phyloP scores from a whole-genome alignment of 495 filamentous ascomycete genomes.

The Aspergillus panamensis region DNA sequence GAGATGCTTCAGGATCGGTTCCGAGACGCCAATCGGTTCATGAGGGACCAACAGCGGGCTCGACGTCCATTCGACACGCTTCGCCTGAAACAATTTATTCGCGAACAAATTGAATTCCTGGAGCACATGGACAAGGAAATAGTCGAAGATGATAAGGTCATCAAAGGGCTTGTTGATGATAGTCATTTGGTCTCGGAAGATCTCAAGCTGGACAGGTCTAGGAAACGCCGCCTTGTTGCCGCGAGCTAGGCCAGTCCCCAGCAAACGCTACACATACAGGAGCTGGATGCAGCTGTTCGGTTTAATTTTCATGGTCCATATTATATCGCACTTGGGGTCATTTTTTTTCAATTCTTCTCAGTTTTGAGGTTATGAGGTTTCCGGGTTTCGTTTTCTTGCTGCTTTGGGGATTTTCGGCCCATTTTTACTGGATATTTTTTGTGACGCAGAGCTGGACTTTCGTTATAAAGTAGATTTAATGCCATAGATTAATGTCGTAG shows the following conservation, averaged over 20 bases:
- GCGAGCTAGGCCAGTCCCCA: neutral
- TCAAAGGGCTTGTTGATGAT: conserved; percentile 45
- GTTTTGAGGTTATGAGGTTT: too few species aligned
- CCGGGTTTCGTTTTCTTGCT: too few species aligned
- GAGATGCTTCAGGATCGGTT: conserved; percentile 64
- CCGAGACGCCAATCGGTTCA: conserved; percentile 40
- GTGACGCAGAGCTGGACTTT: too few species aligned
- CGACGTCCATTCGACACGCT: conserved; percentile 40
- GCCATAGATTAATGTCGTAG: too few species aligned
- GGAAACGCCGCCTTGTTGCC: conserved; percentile 11
- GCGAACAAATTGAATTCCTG: conserved; percentile 53
- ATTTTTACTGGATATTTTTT: too few species aligned
- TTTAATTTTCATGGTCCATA: neutral
- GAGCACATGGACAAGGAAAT: conserved; percentile 56
- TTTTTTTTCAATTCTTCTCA: too few species aligned
- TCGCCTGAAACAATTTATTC: conserved; percentile 44
- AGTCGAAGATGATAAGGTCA: conserved; percentile 51
- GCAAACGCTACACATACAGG: neutral
- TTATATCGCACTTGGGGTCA: too few species aligned
- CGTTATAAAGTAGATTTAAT: too few species aligned
- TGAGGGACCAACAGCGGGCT: conserved; percentile 43
- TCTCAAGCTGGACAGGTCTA: conserved; percentile 20
- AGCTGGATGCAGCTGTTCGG: neutral
- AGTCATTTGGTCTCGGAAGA: conserved; percentile 36
- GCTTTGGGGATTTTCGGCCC: too few species aligned